These are phyloP conservation scores for Arthroderma sp. DNA, from an alignment of 2,329 filamentous ascomycete genomes.

Conservation along the genomic window DNA sequence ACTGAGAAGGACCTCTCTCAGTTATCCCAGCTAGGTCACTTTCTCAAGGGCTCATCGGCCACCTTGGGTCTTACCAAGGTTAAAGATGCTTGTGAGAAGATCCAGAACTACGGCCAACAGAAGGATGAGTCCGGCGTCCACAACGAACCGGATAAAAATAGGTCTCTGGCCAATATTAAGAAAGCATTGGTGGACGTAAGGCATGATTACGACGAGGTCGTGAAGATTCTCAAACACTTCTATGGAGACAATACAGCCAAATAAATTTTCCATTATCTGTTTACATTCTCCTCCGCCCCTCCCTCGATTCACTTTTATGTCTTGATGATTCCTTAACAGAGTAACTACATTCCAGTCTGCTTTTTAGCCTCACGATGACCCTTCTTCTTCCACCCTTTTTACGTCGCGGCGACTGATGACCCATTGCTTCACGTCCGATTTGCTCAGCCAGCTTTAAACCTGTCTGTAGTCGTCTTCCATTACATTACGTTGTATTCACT, in stretches of 20 bases:
- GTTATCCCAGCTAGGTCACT: constrained; percentile 79
- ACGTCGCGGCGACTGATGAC: neutral
- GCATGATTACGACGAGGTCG: constrained; percentile 62
- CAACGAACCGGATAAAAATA: constrained; percentile 53
- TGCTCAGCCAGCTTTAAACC: neutral
- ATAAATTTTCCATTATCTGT: neutral
- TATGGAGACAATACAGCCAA: constrained; percentile 41
- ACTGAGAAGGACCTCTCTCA: constrained; percentile 54
- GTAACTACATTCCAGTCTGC: neutral
- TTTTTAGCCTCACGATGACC: neutral
- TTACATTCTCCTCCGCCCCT: neutral
- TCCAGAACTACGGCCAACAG: constrained; percentile 78
- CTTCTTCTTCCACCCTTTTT: neutral
- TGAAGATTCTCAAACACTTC: constrained; percentile 58
- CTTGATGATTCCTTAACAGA: neutral
- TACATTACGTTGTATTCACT: neutral
- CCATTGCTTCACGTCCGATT: neutral
- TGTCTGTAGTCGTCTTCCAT: neutral
- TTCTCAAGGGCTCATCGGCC: constrained; percentile 92
- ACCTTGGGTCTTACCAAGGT: constrained; percentile 85
- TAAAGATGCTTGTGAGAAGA: constrained; percentile 88
- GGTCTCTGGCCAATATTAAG: constrained; percentile 58
- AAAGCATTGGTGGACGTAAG: constrained; percentile 61
- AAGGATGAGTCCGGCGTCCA: constrained; percentile 65
- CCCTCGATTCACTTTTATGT: neutral